These are phyloP conservation scores for Porphyrellus sp. DNA, from an alignment of 1,284 basidiomycete genomes.

Conservation along the genomic window DNA sequence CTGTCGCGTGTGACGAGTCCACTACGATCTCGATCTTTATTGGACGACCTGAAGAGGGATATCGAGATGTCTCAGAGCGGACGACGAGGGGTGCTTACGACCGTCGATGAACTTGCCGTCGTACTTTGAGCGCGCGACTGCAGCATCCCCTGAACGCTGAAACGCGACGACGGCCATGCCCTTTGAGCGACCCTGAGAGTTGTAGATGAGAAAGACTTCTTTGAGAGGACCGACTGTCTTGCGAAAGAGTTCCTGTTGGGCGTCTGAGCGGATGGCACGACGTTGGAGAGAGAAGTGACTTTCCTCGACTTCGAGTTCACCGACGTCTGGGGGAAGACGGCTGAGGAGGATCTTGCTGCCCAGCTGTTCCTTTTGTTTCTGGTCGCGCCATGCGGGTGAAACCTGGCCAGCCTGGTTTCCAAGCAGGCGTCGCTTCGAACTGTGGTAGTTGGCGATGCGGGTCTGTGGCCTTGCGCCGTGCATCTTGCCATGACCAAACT, in stretches of 20 bases:
- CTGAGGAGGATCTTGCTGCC: conserved; percentile 72
- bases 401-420: conserved; percentile 53
- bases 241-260: conserved; percentile 59
- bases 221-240: conserved; percentile 72
- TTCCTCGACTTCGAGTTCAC: conserved; percentile 66
- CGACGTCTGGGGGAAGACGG: conserved; percentile 65
- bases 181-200: conserved; percentile 65
- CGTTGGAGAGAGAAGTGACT: conserved; percentile 22
- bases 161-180: conserved; percentile 74
- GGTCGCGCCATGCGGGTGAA: conserved; percentile 58
- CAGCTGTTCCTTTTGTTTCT: conserved; percentile 34
- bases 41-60: conserved; percentile 48
- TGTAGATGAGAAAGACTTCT: conserved; percentile 67
- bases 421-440: conserved; percentile 52
- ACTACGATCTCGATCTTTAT: conserved; percentile 67
- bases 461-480: conserved; percentile 17
- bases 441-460: conserved; percentile 50
- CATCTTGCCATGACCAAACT: conserved; percentile 5
- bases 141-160: conserved; percentile 57
- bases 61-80: neutral
- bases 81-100: conserved; percentile 45
- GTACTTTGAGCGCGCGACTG: conserved; percentile 59
- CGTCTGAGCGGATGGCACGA: conserved; percentile 5
- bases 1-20: conserved; percentile 36
- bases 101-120: conserved; percentile 73